Base-by-base conservation (phyloP, 225 moss, liverwort and hornwort species). In the Bryum argenteum region DNA sequence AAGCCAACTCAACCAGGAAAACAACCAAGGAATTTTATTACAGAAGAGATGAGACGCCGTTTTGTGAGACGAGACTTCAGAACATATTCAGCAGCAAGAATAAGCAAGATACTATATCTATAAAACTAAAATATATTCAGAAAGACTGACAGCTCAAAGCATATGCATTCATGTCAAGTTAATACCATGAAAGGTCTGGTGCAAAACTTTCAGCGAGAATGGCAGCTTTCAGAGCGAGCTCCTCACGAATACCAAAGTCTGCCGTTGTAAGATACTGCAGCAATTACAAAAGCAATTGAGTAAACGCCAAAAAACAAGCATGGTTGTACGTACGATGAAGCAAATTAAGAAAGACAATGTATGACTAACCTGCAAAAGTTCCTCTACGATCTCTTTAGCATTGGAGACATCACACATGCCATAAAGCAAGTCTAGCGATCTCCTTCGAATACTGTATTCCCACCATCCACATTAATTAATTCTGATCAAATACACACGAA, bases 321-420 rank as follows among this genome's bases (percentile, higher is more conserved):
- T 23, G 9, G 54, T 47, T 20, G 8, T 41, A 52, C 21, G 11
- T 52, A 55, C 19, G 20, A 18, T 16, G 21, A 52, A 57, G 43
- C 58, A 71, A 43, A 71, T 41, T 8, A 9, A 61, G 56, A 1
- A 33, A 50, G 37, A 51, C 45, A 18, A 75, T 52, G 54, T 37
- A 61, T 9, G 61, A 9, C 67, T 22, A 37, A 83, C 96, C 93
- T 97, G 91, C 66, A 97, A 85, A 68, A 97, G 91, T 76, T 97
- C 96, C 81, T 97, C 96, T 24, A 97, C 96, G 71, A 97, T 97
- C 61, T 93, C 96, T 75, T 87, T 97, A 9, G 96, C 96, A 66
- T 97, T 97, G 69, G 83, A 92, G 43, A 89, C 85, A 79, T 94
- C 96, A 76, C 96, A 97, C 96, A 97, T 97, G 75, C 96, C 96